A percentile compares a stretch with the other conserved stretches of the same genome.
phyloP scores from a whole-genome alignment of 306 rosid genomes.

The Castanospermum australe region DNA sequence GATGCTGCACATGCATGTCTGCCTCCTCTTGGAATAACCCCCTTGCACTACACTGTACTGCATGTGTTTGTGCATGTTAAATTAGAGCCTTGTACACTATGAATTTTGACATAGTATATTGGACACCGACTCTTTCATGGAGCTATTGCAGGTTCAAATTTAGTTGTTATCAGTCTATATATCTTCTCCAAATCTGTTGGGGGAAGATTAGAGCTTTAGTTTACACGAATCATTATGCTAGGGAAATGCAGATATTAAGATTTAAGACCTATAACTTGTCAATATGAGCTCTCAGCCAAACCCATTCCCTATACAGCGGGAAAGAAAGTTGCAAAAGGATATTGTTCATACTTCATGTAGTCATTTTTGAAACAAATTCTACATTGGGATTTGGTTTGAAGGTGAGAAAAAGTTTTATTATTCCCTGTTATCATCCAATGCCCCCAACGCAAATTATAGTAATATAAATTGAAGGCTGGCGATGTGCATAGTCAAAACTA shows the following conservation, averaged over 20 bases:
- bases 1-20: background rate
- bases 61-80: background rate
- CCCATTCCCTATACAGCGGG: background rate
- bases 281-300: background rate
- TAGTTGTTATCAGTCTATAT: background rate
- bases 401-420: background rate
- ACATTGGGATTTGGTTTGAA: background rate
- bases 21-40: background rate
- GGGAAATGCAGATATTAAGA: background rate
- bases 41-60: background rate
- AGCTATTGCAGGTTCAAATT: background rate
- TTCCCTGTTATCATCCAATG: background rate
- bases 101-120: background rate
- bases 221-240: background rate
- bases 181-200: background rate
- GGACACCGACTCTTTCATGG: background rate
- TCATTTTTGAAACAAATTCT: background rate
- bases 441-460: background rate
- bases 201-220: background rate
- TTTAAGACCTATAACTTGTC: background rate
- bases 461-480: slow-evolving; percentile 22
- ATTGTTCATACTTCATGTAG: background rate
- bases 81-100: background rate
- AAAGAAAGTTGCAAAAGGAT: background rate
- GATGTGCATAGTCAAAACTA: slow-evolving; percentile 22